A percentile compares a stretch with the other conserved stretches of the same genome.
These are phyloP conservation scores for Termitomyces sp. DNA, from an alignment of 768 basidiomycete genomes.

Conservation along the genomic window DNA sequence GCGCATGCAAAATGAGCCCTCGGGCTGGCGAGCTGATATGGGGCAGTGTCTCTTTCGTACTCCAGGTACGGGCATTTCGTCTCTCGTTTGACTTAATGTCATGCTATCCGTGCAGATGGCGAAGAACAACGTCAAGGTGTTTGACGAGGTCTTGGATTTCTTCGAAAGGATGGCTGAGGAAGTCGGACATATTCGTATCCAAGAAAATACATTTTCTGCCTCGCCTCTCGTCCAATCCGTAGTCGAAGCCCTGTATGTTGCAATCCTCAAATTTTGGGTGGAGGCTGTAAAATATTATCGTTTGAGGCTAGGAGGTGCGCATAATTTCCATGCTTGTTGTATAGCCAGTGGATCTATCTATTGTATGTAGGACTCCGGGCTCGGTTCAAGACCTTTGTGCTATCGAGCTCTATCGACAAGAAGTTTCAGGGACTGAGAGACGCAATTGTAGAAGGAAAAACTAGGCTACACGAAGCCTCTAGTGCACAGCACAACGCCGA, in stretches of 20 bases:
- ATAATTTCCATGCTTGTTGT: background rate
- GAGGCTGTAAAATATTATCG: slow-evolving; percentile 5
- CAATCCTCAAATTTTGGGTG: slow-evolving; percentile 9
- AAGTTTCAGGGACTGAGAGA: background rate
- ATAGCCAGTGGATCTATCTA: background rate
- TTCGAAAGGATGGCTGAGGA: slow-evolving; percentile 6
- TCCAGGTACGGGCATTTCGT: background rate
- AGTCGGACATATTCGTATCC: background rate
- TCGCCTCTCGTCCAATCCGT: background rate
- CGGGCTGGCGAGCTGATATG: background rate
- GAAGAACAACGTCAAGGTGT: background rate
- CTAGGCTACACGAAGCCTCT: background rate
- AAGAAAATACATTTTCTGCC: background rate
- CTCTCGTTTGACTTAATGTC: background rate
- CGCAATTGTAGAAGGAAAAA: background rate
- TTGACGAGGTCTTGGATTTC: slow-evolving; percentile 2
- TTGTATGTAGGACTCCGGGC: background rate
- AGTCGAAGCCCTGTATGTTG: slow-evolving; percentile 2
- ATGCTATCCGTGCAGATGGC: background rate
- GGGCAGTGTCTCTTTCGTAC: slow-evolving; percentile 1
- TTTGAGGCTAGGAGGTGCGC: background rate
- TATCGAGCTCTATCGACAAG: background rate
- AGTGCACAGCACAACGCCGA: slow-evolving; percentile 1
- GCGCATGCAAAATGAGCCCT: background rate
- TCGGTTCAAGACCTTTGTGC: background rate